phyloP scores from a whole-genome alignment of 2,329 filamentous ascomycete species.

The Aspergillus aculeatus region DNA sequence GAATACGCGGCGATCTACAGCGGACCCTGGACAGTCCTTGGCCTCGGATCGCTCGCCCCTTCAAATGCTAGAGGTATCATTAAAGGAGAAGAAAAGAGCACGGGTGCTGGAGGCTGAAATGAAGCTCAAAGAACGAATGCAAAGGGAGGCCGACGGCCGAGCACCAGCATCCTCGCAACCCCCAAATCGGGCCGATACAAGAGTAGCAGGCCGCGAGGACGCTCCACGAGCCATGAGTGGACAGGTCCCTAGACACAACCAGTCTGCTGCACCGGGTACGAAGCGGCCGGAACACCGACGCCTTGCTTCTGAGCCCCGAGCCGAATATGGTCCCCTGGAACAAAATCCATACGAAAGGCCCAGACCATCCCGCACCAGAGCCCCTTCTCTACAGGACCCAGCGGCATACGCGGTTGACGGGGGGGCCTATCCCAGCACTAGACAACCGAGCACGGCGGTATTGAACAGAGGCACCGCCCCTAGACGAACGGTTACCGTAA shows the following conservation, averaged over 20 bases:
- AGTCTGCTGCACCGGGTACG: slow-evolving; percentile 16
- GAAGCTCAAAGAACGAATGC: slow-evolving; percentile 60
- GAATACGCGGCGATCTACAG: slow-evolving; percentile 30
- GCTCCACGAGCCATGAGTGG: slow-evolving; percentile 1
- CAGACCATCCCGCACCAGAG: slow-evolving; percentile 15
- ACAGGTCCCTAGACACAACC: slow-evolving; percentile 6
- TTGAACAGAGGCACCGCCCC: slow-evolving; percentile 23
- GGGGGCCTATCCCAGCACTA: slow-evolving; percentile 21
- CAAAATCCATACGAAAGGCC: slow-evolving; percentile 9
- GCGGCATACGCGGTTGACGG: slow-evolving; percentile 18
- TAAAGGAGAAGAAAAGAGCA: slow-evolving; percentile 93
- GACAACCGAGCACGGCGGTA: not conserved
- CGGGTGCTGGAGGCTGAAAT: slow-evolving; percentile 79
- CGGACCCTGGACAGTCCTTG: slow-evolving; percentile 49
- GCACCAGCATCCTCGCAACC: slow-evolving; percentile 9
- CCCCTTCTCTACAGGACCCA: slow-evolving; percentile 22
- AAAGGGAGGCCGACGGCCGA: slow-evolving; percentile 22
- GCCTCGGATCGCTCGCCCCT: slow-evolving; percentile 84
- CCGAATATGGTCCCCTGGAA: slow-evolving; percentile 13
- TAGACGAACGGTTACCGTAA: slow-evolving; percentile 28
- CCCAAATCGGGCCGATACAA: not conserved
- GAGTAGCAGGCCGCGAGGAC: slow-evolving; percentile 3
- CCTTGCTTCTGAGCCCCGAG: slow-evolving; percentile 11
- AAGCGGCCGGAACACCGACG: slow-evolving; percentile 18
- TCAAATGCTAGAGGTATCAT: slow-evolving; percentile 85